phyloP scores from a whole-genome alignment of 257 asterid species.

The Rubia yunnanensis region DNA sequence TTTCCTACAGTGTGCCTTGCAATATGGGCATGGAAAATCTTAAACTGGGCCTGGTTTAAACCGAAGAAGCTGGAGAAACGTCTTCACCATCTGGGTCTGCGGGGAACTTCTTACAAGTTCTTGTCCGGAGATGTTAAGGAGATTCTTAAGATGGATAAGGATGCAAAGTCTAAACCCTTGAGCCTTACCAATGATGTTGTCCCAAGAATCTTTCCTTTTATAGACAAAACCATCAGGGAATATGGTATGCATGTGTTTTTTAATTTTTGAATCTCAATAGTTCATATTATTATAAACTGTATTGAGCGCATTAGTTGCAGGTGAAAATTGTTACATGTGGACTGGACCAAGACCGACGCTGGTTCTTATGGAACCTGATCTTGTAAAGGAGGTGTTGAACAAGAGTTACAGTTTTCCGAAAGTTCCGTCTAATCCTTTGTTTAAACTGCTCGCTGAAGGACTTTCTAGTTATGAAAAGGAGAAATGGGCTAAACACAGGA shows the following conservation, averaged over 20 bases:
- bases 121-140: constrained; percentile 25
- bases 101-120: constrained; percentile 21
- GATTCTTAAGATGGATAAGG: constrained; percentile 1
- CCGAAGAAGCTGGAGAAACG: constrained; percentile 25
- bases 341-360: background rate
- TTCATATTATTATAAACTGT: too few species aligned
- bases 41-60: constrained; percentile 23
- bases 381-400: background rate
- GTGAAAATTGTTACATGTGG: background rate
- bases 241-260: constrained; percentile 16
- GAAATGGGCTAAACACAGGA: background rate
- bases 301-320: too few species aligned
- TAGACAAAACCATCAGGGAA: constrained; percentile 12
- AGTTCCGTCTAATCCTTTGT: background rate
- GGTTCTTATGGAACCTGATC: background rate
- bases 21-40: constrained; percentile 16
- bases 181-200: constrained; percentile 13
- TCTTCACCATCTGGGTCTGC: constrained; percentile 20
- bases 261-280: too few species aligned
- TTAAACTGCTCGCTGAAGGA: background rate
- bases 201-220: constrained; percentile 19
- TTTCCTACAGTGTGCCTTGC: background rate
- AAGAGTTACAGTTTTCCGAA: background rate
- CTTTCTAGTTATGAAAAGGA: background rate
- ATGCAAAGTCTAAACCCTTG: constrained; percentile 21